Evolutionary conservation across 2,329 filamentous ascomycete species (phyloP), one percentile per base, ranked within the genome.

Genomic region (Fusarium sp.): DNA sequence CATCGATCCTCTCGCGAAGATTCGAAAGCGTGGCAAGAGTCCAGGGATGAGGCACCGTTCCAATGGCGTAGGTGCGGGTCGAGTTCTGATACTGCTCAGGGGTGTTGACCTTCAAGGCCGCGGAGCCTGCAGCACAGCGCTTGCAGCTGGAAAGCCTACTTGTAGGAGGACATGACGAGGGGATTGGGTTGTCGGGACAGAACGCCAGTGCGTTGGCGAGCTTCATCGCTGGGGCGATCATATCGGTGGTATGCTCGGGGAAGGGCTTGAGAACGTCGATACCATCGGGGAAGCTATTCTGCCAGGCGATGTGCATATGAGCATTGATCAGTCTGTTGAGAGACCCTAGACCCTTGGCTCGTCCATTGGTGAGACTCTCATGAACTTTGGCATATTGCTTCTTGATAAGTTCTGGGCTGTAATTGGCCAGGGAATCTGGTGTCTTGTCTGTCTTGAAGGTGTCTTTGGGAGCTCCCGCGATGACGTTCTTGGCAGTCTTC

Each of bases 31-130:
- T 89, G 63, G 91, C 89, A 47, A 94, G 87, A 2, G 95, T 98
- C 85, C 95, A 97, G 0, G 96, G 96, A 80, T 99, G 96, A 0
- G 96, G 96, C 14, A 98, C 92, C 1, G 92, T 93, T 68, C 93
- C 95, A 72, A 99, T 93, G 4, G 93, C 94, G 84, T 95, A 98
- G 18, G 93, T 80, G 2, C 86, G 87, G 16, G 92, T 91, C 6
- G 88, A 88, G 82, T 98, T 98, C 64, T 88, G 88, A 82, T 94
- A 96, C 20, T 88, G 84, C 4, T 89, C 83, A 4, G 91, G 89
- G 1, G 91, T 92, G n/a, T 87, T 86, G 74, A 97, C 88, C 61
- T 89, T 89, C 83, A 94, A 87, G 0, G 89, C 88, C 35, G 89
- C 88, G 10, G 89, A 88, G 27, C 90, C 86, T 20, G 90, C 88